Evolutionary conservation across 2,329 filamentous ascomycete genomes (phyloP).

Genomic region (Ascochyta lentis): DNA sequence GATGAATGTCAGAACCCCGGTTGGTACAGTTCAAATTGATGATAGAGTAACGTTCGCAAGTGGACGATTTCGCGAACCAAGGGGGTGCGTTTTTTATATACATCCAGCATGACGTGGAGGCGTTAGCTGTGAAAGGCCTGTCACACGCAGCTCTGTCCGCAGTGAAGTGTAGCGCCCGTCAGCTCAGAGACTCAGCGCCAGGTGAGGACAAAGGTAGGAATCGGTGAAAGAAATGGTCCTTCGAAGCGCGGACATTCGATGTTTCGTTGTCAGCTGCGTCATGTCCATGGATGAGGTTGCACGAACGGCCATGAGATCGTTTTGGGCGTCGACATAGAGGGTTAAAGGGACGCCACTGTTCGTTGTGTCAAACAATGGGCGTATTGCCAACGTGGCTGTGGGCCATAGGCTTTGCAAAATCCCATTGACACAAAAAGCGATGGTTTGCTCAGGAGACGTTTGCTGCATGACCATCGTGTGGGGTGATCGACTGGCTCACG

Average conservation of each 20-base stretch:
- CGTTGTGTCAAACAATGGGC: neutral
- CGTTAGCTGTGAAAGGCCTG: slow-evolving; percentile 1
- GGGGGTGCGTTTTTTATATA: neutral
- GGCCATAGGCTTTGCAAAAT: too few species aligned
- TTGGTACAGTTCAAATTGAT: neutral
- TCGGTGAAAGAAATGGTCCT: neutral
- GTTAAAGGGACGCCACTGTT: slow-evolving; percentile 3
- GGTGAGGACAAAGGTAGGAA: neutral
- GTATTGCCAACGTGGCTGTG: slow-evolving; percentile 12
- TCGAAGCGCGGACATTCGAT: slow-evolving; percentile 6
- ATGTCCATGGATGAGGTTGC: slow-evolving; percentile 4
- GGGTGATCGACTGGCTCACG: too few species aligned
- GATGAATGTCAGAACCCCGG: too few species aligned
- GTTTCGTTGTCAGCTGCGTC: slow-evolving; percentile 15
- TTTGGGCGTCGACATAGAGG: slow-evolving; percentile 8
- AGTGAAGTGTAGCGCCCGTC: neutral
- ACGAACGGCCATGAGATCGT: slow-evolving; percentile 16
- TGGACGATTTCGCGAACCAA: neutral
- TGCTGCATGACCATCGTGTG: too few species aligned
- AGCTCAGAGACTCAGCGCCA: neutral
- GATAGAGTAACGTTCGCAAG: neutral
- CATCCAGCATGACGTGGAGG: neutral
- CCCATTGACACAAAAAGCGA: too few species aligned
- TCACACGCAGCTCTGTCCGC: slow-evolving; percentile 5
- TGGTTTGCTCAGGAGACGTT: too few species aligned